Base-by-base conservation (phyloP, 768 basidiomycete genomes). In the Gloeophyllum trabeum region DNA sequence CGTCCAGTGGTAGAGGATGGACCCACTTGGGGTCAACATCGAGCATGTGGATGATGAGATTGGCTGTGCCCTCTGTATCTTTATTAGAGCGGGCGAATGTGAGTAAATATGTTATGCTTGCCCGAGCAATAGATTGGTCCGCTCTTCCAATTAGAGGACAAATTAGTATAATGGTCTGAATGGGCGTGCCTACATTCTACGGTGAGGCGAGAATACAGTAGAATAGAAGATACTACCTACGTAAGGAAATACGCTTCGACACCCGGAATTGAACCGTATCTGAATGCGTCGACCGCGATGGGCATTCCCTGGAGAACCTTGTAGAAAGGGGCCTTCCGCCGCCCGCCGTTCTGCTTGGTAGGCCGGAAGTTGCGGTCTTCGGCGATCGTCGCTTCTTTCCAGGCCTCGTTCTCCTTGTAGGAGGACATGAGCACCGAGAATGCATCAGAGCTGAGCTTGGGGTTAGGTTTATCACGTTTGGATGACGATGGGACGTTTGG, bases 301-400 rank as follows among this genome's bases (percentile, higher is more conserved):
- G 93, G 91, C 92, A 98, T 96, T 1, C 96, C 94, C 51, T 89
- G 85, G 50, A 98, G 57, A 19, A 91, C 75, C 63, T 97, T 99
- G 64, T 94, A 98, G 57, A 98, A 98, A 0, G 96, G 96, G 0
- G 92, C 89, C 44, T 75, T 79, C 45, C 86, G 66, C 22, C 86
- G 70, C 23, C 66, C 63, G 22, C 69, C 67, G 26, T 69, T 72
- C 13, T 59, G 59, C 43, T 73, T 74, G 5, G 59, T 66, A 2
- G 66, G 58, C 13, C 65, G 67, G 46, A 67, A 69, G 36, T 60
- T 64, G 20, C 61, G 65, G 46, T 71, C 66, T 46, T 80, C 77
- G 1, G 60, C 64, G 13, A 61, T 56, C 14, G 75, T 62, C 0
- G 81, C 91, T 57, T 89, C 85, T 53, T 81, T 84, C 92, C 93